Evolutionary conservation across 2,329 filamentous ascomycete genomes (phyloP).

Genomic region (Pseudonectria foliicola): DNA sequence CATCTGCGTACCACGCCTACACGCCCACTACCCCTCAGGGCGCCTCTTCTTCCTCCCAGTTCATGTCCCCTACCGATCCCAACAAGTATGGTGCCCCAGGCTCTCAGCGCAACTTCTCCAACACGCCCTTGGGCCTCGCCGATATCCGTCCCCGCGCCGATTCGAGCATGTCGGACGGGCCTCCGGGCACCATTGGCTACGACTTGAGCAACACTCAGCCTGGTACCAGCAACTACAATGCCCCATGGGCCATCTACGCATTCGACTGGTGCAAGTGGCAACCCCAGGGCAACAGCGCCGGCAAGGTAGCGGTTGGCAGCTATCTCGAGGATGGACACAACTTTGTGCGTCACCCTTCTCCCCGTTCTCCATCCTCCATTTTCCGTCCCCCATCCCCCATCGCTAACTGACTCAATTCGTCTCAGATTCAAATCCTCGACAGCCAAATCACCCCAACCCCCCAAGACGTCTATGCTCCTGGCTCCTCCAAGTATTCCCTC

Average conservation of each 20-base stretch:
- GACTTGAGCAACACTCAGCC: conserved; percentile 59
- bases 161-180: conserved; percentile 67
- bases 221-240: conserved; percentile 84
- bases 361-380: background rate
- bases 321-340: conserved; percentile 98
- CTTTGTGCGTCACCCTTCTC: conserved; percentile 68
- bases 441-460: conserved; percentile 69
- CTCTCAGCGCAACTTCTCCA: conserved; percentile 59
- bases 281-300: conserved; percentile 69
- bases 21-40: conserved; percentile 59
- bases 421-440: conserved; percentile 92
- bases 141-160: conserved; percentile 87
- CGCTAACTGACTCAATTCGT: conserved; percentile 3
- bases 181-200: conserved; percentile 54
- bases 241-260: conserved; percentile 92
- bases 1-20: conserved; percentile 50
- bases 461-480: conserved; percentile 60
- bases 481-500: conserved; percentile 65
- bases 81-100: conserved; percentile 49
- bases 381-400: background rate
- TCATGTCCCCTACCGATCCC: conserved; percentile 49
- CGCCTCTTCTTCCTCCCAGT: conserved; percentile 50
- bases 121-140: conserved; percentile 82
- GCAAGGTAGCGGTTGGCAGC: conserved; percentile 91
- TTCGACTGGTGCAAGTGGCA: conserved; percentile 99